Percentiles rank a stretch among this genome's conserved stretches.
Evolutionary conservation across 2,329 filamentous ascomycete species (phyloP).

Genomic region (Trichophyton simii): DNA sequence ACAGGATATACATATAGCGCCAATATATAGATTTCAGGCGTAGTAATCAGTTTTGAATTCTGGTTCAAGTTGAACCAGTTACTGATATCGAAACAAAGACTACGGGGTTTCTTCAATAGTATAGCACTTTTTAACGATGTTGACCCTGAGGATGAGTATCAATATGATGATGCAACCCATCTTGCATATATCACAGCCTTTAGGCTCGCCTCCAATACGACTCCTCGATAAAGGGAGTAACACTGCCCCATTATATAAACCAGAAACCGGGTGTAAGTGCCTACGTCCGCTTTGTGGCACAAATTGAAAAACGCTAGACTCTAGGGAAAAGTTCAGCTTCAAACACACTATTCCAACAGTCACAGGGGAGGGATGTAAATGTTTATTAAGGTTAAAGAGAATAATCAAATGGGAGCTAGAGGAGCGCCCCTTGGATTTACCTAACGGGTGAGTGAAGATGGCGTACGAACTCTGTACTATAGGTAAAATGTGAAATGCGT

Average conservation of each 20-base stretch:
- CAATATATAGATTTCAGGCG: conserved; percentile 28
- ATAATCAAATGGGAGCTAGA: neutral
- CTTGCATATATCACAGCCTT: conserved; percentile 11
- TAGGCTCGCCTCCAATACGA: conserved; percentile 9
- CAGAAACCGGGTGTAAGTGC: conserved; percentile 7
- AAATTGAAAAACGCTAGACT: too few relatives aligned
- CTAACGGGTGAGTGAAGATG: neutral
- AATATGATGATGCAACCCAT: conserved; percentile 16
- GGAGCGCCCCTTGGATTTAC: neutral
- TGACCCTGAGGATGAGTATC: conserved; percentile 11
- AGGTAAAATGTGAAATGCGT: neutral
- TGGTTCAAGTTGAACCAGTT: conserved; percentile 13
- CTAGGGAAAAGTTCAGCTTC: neutral
- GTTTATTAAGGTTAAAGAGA: neutral
- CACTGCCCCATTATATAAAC: conserved; percentile 12
- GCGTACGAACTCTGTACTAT: neutral
- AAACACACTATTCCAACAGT: neutral
- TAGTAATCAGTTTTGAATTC: conserved; percentile 19
- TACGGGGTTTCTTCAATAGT: conserved; percentile 23
- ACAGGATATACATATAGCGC: conserved; percentile 25
- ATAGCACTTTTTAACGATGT: conserved; percentile 20
- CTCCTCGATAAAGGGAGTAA: conserved; percentile 7
- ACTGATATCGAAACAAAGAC: conserved; percentile 11
- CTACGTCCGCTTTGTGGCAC: neutral
- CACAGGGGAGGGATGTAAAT: neutral